Evolutionary conservation across 495 filamentous ascomycete genomes (phyloP).

Genomic region (Penicillium mononematosum): DNA sequence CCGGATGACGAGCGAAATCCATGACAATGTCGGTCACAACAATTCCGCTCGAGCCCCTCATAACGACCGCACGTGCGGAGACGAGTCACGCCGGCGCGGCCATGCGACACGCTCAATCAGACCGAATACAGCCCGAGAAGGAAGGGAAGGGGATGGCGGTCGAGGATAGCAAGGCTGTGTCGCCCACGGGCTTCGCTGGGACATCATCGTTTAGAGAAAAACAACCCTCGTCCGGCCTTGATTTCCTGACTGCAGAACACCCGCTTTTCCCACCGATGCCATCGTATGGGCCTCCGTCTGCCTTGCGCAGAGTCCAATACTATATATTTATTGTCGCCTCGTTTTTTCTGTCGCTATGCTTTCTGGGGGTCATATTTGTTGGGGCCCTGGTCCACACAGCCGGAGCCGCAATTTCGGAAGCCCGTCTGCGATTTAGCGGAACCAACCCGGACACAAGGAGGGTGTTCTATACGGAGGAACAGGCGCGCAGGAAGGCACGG

Average conservation of each 20-base stretch:
- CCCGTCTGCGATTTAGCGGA: slow-evolving; percentile 51
- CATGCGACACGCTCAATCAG: neutral
- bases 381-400: slow-evolving; percentile 66
- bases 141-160: neutral
- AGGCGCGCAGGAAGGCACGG: slow-evolving; percentile 51
- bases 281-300: slow-evolving; percentile 72
- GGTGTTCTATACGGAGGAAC: slow-evolving; percentile 72
- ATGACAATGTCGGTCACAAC: slow-evolving; percentile 10
- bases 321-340: slow-evolving; percentile 60
- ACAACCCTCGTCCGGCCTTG: neutral
- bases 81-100: slow-evolving; percentile 8
- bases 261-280: slow-evolving; percentile 88
- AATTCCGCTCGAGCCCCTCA: slow-evolving; percentile 12
- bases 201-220: slow-evolving; percentile 2
- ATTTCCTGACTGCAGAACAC: slow-evolving; percentile 39
- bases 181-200: neutral
- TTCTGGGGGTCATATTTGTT: slow-evolving; percentile 71
- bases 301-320: slow-evolving; percentile 62
- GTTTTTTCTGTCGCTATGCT: slow-evolving; percentile 71
- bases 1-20: neutral
- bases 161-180: neutral
- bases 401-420: slow-evolving; percentile 44
- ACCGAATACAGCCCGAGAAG: neutral
- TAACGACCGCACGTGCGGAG: slow-evolving; percentile 9
- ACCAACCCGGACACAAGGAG: slow-evolving; percentile 56